A percentile compares a stretch with the other conserved stretches of the same genome.
Conservation (phyloP, 1,139 yeast species). For the Yamadazyma atlantica region DNA sequence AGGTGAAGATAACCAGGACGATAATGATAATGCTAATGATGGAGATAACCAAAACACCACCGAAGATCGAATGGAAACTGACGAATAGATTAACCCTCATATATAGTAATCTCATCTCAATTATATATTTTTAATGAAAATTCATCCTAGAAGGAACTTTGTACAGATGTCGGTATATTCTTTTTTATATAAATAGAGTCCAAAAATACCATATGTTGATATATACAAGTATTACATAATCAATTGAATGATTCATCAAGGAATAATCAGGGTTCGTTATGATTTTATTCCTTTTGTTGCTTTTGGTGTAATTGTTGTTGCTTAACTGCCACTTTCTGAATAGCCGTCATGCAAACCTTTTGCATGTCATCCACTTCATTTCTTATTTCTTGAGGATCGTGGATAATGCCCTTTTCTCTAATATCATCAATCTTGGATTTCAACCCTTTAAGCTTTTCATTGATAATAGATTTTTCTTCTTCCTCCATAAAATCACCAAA, state of each 20-base stretch:
- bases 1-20: slow-evolving; percentile 17
- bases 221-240: slow-evolving; percentile 1
- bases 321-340: slow-evolving; percentile 50
- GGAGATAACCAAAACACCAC: slow-evolving; percentile 23
- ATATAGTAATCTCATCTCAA: neutral
- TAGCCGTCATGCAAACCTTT: slow-evolving; percentile 48
- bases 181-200: too few species aligned
- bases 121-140: slow-evolving; percentile 1
- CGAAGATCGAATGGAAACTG: slow-evolving; percentile 58
- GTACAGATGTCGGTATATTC: too few species aligned
- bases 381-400: slow-evolving; percentile 39
- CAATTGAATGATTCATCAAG: too few species aligned
- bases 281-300: slow-evolving; percentile 11
- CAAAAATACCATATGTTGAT: neutral
- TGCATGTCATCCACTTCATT: slow-evolving; percentile 51
- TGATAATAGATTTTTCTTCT: slow-evolving; percentile 31
- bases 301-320: slow-evolving; percentile 25
- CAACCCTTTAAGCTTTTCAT: slow-evolving; percentile 32
- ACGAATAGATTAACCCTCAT: slow-evolving; percentile 24
- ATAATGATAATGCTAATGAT: slow-evolving; percentile 24
- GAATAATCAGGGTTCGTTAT: neutral
- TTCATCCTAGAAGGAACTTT: neutral
- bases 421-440: slow-evolving; percentile 47
- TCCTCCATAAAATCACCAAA: slow-evolving; percentile 43
- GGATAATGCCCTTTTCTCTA: slow-evolving; percentile 31